A percentile compares a stretch with the other conserved stretches of the same genome.
Evolutionary conservation across 768 basidiomycete species (phyloP).

Genomic region (Chalciporus piperatus): DNA sequence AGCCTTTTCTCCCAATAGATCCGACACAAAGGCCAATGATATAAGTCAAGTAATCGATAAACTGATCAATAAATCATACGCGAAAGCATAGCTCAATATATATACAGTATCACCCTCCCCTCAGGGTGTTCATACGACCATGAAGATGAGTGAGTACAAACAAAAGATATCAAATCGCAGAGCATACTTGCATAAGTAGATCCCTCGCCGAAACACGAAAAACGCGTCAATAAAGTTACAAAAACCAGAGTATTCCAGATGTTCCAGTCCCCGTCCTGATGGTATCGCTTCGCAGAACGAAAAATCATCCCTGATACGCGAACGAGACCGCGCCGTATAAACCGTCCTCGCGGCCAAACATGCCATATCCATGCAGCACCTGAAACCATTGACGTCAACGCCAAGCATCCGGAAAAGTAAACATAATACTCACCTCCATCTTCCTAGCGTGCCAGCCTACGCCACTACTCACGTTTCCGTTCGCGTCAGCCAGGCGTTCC

Average conservation of each 20-base stretch:
- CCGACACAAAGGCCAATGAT: background rate
- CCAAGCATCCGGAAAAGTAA: background rate
- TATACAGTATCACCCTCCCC: background rate
- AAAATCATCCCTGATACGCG: conserved; percentile 77
- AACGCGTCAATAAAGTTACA: too few species aligned
- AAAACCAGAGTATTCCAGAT: too few species aligned
- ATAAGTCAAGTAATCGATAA: background rate
- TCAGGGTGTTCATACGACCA: background rate
- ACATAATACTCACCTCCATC: conserved; percentile 78
- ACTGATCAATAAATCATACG: background rate
- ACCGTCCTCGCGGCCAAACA: conserved; percentile 91
- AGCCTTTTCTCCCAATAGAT: too few species aligned
- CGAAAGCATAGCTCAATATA: background rate
- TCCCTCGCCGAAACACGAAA: too few species aligned
- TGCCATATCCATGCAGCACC: conserved; percentile 85
- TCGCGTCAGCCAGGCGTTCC: conserved; percentile 69
- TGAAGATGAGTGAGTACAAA: background rate
- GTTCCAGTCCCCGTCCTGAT: too few species aligned
- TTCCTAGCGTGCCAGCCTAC: conserved; percentile 96
- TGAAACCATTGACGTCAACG: conserved; percentile 4
- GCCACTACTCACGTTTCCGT: conserved; percentile 87
- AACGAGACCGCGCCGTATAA: conserved; percentile 93
- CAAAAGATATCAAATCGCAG: too few species aligned
- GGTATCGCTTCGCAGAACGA: background rate
- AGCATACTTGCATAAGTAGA: too few species aligned